Conservation (phyloP, 148 eudicot genomes). For the Bassia scoparia region DNA sequence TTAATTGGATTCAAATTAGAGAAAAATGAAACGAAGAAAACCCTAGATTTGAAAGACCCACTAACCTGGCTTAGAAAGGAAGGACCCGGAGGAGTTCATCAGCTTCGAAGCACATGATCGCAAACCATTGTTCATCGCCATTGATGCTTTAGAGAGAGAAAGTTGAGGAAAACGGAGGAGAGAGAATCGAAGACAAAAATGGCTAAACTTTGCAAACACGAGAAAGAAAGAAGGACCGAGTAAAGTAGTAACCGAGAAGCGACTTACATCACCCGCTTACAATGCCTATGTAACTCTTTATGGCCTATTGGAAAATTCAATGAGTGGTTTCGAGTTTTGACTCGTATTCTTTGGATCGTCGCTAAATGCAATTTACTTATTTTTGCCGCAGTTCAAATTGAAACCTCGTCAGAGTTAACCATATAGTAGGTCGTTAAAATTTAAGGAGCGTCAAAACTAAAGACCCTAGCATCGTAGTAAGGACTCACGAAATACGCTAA, state of each 20-base stretch:
- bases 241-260: background rate
- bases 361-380: too few relatives aligned
- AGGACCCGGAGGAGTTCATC: constrained; percentile 46
- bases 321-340: too few relatives aligned
- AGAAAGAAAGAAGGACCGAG: background rate
- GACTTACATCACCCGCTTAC: background rate
- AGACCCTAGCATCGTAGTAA: too few relatives aligned
- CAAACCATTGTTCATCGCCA: constrained; percentile 66
- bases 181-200: constrained; percentile 12
- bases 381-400: too few relatives aligned
- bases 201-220: background rate
- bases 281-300: too few relatives aligned
- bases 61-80: constrained; percentile 55
- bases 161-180: background rate
- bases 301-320: too few relatives aligned
- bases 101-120: constrained; percentile 61
- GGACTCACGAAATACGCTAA: too few relatives aligned
- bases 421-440: too few relatives aligned
- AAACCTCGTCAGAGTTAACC: too few relatives aligned
- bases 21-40: background rate
- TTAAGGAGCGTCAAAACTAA: too few relatives aligned
- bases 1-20: background rate
- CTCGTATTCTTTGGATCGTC: too few relatives aligned
- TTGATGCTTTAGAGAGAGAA: constrained; percentile 19
- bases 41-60: constrained; percentile 15